Conservation (phyloP, 345 rosid genomes). For the Reutealis trisperma region DNA sequence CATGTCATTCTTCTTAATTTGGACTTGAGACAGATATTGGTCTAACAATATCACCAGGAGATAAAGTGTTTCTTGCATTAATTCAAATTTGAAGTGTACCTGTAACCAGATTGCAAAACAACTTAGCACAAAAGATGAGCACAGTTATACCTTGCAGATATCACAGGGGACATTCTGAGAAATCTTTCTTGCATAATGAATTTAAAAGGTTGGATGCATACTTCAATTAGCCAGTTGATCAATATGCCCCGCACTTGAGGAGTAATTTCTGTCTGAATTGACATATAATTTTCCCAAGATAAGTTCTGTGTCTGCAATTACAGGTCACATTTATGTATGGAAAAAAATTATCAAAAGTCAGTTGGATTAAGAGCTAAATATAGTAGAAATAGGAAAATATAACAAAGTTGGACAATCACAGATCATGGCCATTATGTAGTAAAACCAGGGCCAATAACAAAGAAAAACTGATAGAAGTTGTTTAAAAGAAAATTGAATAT, state of each 20-base stretch:
- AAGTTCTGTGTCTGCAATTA: conserved; percentile 60
- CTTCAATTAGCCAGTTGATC: conserved; percentile 97
- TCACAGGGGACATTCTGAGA: not conserved
- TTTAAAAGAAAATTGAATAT: not conserved
- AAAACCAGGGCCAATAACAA: not conserved
- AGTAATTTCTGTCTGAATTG: conserved; percentile 57
- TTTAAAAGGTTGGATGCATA: conserved; percentile 28
- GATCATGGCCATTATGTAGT: not conserved
- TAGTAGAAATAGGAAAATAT: not conserved
- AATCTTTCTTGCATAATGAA: not conserved
- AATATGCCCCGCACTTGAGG: conserved; percentile 82
- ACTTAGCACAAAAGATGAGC: conserved; percentile 14
- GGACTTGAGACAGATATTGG: conserved; percentile 74
- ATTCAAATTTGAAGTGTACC: conserved; percentile 87
- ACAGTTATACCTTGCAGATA: not conserved
- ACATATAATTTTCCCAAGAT: conserved; percentile 57
- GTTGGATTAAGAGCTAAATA: not conserved
- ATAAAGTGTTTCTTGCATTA: conserved; percentile 93
- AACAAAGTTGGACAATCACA: not conserved
- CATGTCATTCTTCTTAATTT: conserved; percentile 72
- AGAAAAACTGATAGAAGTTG: not conserved
- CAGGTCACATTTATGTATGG: conserved; percentile 4
- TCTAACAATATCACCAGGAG: conserved; percentile 77
- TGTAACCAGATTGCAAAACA: conserved; percentile 30
- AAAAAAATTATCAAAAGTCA: not conserved